Evolutionary conservation across 129 eudicot species (phyloP), one percentile per base, ranked within the genome.

Genomic region (Helichrysum umbraculigerum): DNA sequence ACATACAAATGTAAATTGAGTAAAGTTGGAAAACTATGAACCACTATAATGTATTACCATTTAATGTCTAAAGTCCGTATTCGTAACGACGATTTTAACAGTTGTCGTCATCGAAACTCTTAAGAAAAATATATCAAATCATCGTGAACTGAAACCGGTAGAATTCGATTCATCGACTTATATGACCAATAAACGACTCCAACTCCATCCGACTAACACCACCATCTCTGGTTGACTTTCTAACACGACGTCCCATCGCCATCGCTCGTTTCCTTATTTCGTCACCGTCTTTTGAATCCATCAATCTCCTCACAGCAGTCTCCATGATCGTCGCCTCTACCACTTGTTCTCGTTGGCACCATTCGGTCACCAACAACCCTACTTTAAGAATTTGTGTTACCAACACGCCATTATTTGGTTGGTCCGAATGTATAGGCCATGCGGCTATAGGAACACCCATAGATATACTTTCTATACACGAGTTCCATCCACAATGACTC

Each of bases 401-500:
- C 15, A 88, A 56, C 10, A 74, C 56, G 0, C 83, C 71, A 47
- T 88, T 90, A 41, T 57, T 76, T 0, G 96, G 91, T 51, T 90
- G 96, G 64, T 90, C 96, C 0, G 93, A 88, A 41, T 88, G 96
- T 84, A 90, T 88, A 0, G 96, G 96, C 96, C 96, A 90, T 0
- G 93, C 81, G 21, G 78, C 87, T 0, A 90, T 84, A 0, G 96
- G 91, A 14, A 90, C 96, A 7, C 96, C 96, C 87, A 81, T 74
- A 17, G 78, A 81, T 2, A 90, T 84, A 66, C 96, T 90, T 69
- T 90, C 96, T 15, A 86, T 77, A 74, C 96, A 85, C 3, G 96
- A 90, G 69, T 86, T 90, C 93, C 96, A 90, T 0, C 96, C 96
- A 73, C 93, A 87, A 30, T 88, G 96, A 56, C 91, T 86, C 86